phyloP scores from a whole-genome alignment of 2,329 filamentous ascomycete species.

The Alternaria arborescens region DNA sequence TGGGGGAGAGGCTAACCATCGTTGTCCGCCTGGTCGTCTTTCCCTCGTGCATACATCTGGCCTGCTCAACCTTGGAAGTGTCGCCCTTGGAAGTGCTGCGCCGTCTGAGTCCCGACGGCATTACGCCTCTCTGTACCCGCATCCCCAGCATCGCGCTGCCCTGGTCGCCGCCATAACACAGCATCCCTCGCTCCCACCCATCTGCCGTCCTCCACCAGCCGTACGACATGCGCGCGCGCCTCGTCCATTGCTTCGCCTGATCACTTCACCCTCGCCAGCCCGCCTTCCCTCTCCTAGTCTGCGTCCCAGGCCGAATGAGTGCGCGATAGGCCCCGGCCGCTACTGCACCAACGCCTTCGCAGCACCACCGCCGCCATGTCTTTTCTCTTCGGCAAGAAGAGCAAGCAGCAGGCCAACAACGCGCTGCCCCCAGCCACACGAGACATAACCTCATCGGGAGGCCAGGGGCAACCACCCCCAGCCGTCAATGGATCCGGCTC shows the following conservation, averaged over 20 bases:
- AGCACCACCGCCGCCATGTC: constrained; percentile 53
- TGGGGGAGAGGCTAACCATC: constrained; percentile 6
- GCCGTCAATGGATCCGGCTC: constrained; percentile 54
- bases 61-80: constrained; percentile 2
- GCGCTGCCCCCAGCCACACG: constrained; percentile 64
- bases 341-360: constrained; percentile 29
- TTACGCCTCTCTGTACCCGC: background rate
- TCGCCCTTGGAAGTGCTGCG: constrained; percentile 13
- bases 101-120: constrained; percentile 1
- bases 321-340: constrained; percentile 38
- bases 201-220: constrained; percentile 5
- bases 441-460: constrained; percentile 66
- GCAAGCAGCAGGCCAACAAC: constrained; percentile 50
- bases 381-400: constrained; percentile 62
- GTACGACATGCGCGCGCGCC: constrained; percentile 27
- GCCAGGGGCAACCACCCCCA: constrained; percentile 53
- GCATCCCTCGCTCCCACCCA: background rate
- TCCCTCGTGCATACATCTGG: constrained; percentile 11
- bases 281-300: too few relatives aligned
- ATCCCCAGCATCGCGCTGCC: constrained; percentile 11
- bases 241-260: constrained; percentile 13
- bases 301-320: constrained; percentile 42
- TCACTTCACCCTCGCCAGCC: constrained; percentile 1
- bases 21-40: constrained; percentile 11
- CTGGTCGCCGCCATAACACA: background rate